A percentile compares a stretch with the other conserved stretches of the same genome.
These are phyloP conservation scores for Penicillium waksmanii DNA, from an alignment of 495 filamentous ascomycete genomes.

Conservation along the genomic window DNA sequence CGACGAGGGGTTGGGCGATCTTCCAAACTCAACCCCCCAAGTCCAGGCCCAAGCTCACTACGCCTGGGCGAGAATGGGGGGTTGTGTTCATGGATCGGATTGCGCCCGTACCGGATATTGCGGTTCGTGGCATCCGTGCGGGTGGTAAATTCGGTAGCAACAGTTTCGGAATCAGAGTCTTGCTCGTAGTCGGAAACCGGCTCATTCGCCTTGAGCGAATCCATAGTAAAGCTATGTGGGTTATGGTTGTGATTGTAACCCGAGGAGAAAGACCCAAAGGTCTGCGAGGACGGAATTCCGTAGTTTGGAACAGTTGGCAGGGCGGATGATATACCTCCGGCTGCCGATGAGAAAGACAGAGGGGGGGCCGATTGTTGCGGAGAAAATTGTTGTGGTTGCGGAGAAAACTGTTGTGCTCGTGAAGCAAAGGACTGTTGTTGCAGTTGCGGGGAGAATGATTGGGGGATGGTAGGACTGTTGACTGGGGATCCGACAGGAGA, in stretches of 20 bases:
- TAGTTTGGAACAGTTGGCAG: slow-evolving; percentile 32
- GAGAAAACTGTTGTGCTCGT: slow-evolving; percentile 25
- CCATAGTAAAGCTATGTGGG: slow-evolving; percentile 43
- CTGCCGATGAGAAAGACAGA: slow-evolving; percentile 27
- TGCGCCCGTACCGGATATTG: slow-evolving; percentile 44
- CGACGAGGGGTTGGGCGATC: slow-evolving; percentile 40
- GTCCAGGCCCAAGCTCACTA: slow-evolving; percentile 41
- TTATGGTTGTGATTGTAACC: slow-evolving; percentile 19
- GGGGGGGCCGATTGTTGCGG: slow-evolving; percentile 26
- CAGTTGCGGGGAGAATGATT: slow-evolving; percentile 24
- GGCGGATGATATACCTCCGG: slow-evolving; percentile 38
- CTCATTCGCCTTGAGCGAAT: slow-evolving; percentile 39
- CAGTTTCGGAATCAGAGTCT: slow-evolving; percentile 49
- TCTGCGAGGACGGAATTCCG: slow-evolving; percentile 25
- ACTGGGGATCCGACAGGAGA: slow-evolving; percentile 19
- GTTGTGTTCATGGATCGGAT: slow-evolving; percentile 18
- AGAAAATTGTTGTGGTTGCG: slow-evolving; percentile 26
- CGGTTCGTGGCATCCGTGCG: slow-evolving; percentile 42
- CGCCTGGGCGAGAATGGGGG: slow-evolving; percentile 37
- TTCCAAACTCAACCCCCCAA: slow-evolving; percentile 47
- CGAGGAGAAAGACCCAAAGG: slow-evolving; percentile 17
- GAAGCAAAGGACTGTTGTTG: not conserved
- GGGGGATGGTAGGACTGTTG: slow-evolving; percentile 19
- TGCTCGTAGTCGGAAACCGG: slow-evolving; percentile 42
- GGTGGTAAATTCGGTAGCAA: slow-evolving; percentile 41